Evolutionary conservation across 164 flowering plant genomes (phyloP).

Genomic region (Amborella trichopoda): DNA sequence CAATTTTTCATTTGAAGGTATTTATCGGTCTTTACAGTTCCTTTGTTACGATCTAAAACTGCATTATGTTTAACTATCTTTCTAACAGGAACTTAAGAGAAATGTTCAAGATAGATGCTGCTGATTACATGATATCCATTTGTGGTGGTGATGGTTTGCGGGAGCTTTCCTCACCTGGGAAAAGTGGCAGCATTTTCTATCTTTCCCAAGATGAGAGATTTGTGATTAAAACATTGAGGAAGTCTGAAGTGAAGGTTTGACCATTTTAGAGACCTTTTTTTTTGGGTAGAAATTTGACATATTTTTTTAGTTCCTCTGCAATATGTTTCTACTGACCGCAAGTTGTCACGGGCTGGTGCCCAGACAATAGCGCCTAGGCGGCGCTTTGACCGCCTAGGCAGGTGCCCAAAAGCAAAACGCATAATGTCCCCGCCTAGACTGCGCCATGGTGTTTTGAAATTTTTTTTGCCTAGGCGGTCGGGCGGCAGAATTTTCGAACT

Average conservation of each 20-base stretch:
- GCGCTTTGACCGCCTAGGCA: too few species aligned
- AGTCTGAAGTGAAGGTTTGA: constrained; percentile 71
- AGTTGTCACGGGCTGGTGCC: too few species aligned
- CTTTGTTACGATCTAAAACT: too few species aligned
- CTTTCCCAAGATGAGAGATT: constrained; percentile 87
- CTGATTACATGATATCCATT: constrained; percentile 98
- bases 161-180: constrained; percentile 90
- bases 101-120: constrained; percentile 94
- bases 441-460: too few species aligned
- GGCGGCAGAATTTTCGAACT: too few species aligned
- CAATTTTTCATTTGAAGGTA: too few species aligned
- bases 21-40: too few species aligned
- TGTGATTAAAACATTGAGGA: constrained; percentile 74
- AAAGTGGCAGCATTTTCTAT: constrained; percentile 95
- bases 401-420: too few species aligned
- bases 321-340: too few species aligned
- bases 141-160: constrained; percentile 88
- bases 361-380: too few species aligned
- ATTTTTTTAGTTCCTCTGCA: constrained; percentile 4
- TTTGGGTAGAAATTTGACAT: background rate
- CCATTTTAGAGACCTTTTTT: background rate
- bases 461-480: too few species aligned
- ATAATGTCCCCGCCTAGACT: too few species aligned
- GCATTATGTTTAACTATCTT: background rate
- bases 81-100: constrained; percentile 80